Evolutionary conservation across 108 stramenopile genomes (phyloP).

Genomic region (Conticribra guillardii): DNA sequence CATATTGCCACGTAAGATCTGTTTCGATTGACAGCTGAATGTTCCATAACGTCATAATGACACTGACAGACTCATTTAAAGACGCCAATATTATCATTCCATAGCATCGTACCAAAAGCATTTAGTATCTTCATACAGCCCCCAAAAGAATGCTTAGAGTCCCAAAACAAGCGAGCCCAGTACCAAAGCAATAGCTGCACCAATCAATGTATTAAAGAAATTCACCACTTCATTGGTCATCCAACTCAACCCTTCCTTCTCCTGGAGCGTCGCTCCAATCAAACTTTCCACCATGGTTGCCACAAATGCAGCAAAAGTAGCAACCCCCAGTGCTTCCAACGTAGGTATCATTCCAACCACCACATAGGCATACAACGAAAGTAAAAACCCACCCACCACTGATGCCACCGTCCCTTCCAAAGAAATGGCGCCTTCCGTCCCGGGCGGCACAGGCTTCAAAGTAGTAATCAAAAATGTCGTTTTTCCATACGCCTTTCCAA

Average conservation of each 20-base stretch:
- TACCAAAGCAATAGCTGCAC: slow-evolving; percentile 79
- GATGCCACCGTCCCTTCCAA: slow-evolving; percentile 92
- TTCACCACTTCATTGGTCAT: slow-evolving; percentile 97
- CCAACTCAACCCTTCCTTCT: slow-evolving; percentile 77
- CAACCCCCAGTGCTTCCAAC: slow-evolving; percentile 52
- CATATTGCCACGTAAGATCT: too few relatives aligned
- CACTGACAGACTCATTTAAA: too few relatives aligned
- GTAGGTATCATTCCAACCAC: slow-evolving; percentile 55
- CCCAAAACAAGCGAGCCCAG: slow-evolving; percentile 40
- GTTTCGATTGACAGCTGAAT: too few relatives aligned
- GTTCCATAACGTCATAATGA: too few relatives aligned
- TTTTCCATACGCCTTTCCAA: slow-evolving; percentile 95
- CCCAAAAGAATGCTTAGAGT: too few relatives aligned
- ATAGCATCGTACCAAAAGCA: too few relatives aligned
- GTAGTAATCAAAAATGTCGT: slow-evolving; percentile 94
- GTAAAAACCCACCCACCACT: slow-evolving; percentile 80
- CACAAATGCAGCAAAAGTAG: slow-evolving; percentile 80
- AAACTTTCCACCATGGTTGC: slow-evolving; percentile 93
- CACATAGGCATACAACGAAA: slow-evolving; percentile 71
- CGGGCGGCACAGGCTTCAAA: slow-evolving; percentile 82
- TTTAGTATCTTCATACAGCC: too few relatives aligned
- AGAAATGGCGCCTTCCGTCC: slow-evolving; percentile 93
- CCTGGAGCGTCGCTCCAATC: slow-evolving; percentile 92
- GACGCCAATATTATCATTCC: too few relatives aligned
- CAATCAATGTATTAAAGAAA: slow-evolving; percentile 93